A percentile compares a stretch with the other conserved stretches of the same genome.
phyloP scores from a whole-genome alignment of 257 asterid species.

The Solanum piurae region DNA sequence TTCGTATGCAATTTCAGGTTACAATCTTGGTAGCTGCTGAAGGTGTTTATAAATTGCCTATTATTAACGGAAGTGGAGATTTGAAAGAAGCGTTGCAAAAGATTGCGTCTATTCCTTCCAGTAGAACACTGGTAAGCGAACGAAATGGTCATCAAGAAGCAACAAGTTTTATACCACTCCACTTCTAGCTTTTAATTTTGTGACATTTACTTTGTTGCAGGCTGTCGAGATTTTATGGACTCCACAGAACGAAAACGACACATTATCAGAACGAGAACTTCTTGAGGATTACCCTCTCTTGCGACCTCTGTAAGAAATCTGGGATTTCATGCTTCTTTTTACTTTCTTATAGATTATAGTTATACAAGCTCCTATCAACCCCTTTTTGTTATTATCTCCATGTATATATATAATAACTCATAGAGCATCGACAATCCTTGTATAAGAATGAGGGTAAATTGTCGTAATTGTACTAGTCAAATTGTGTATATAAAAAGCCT shows the following conservation, averaged over 20 bases:
- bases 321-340: neutral
- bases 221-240: slow-evolving; percentile 98
- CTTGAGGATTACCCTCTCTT: slow-evolving; percentile 78
- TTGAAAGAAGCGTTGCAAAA: slow-evolving; percentile 86
- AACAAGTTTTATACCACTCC: neutral
- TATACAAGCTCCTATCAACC: neutral
- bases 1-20: slow-evolving; percentile 30
- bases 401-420: neutral
- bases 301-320: slow-evolving; percentile 52
- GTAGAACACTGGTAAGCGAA: slow-evolving; percentile 56
- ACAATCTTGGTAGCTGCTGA: slow-evolving; percentile 90
- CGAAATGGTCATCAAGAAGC: neutral
- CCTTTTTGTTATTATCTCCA: neutral
- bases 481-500: neutral
- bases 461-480: neutral
- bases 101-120: slow-evolving; percentile 74
- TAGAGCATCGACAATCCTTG: neutral
- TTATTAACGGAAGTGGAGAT: slow-evolving; percentile 58
- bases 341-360: neutral
- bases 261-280: slow-evolving; percentile 74
- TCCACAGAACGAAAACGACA: slow-evolving; percentile 79
- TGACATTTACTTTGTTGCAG: slow-evolving; percentile 20
- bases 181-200: neutral
- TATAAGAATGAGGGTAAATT: neutral
- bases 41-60: slow-evolving; percentile 66